Evolutionary conservation across 2,329 filamentous ascomycete species (phyloP).

Genomic region (Colletotrichum falcatum): DNA sequence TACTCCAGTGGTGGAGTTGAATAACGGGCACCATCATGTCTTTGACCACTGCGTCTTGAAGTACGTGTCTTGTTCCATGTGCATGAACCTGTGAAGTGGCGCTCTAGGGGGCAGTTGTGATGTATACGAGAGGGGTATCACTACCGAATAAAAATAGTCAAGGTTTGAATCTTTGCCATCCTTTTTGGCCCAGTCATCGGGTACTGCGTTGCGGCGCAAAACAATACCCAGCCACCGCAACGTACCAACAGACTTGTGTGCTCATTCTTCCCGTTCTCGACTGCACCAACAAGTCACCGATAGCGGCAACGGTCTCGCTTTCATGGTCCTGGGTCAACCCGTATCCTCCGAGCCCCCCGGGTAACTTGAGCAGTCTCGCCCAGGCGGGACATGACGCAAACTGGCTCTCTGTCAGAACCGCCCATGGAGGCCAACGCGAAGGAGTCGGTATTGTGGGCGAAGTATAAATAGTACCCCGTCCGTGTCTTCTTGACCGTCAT

Average conservation of each 20-base stretch:
- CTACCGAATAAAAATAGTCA: constrained; percentile 19
- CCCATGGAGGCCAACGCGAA: constrained; percentile 91
- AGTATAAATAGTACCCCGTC: constrained; percentile 85
- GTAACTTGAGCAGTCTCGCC: constrained; percentile 64
- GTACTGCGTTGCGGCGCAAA: neutral
- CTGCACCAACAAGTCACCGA: neutral
- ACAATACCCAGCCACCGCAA: neutral
- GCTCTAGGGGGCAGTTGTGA: constrained; percentile 24
- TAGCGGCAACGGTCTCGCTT: neutral
- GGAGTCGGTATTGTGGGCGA: constrained; percentile 94
- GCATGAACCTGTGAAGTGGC: neutral
- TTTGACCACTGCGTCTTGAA: neutral
- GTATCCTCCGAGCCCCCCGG: constrained; percentile 65
- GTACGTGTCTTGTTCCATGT: neutral
- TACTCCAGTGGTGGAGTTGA: neutral
- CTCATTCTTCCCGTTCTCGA: neutral
- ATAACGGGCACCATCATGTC: neutral
- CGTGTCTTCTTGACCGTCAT: constrained; percentile 88
- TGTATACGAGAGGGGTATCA: constrained; percentile 33
- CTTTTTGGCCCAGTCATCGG: neutral
- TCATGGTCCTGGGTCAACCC: constrained; percentile 40
- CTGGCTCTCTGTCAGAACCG: constrained; percentile 78
- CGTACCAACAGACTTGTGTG: neutral
- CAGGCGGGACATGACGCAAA: constrained; percentile 89
- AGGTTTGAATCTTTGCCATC: neutral